Evolutionary conservation across 768 basidiomycete genomes (phyloP).

Genomic region (Agaricus blazei): DNA sequence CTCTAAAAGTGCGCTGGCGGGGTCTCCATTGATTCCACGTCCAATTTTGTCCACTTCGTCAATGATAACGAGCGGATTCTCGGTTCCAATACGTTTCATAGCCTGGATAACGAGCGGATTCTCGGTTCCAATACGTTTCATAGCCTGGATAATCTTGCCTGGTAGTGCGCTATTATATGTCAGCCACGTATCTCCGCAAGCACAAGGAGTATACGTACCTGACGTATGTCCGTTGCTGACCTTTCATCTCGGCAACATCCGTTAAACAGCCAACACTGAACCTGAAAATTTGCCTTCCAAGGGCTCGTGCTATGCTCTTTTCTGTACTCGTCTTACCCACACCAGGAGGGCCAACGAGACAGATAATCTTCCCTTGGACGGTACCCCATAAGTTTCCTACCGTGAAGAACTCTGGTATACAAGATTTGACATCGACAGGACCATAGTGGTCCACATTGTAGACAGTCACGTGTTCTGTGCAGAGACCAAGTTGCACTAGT

Average conservation of each 20-base stretch:
- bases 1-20: no score
- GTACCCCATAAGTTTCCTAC: conserved; percentile 93
- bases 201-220: no score
- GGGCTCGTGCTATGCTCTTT: no score
- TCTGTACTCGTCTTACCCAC: conserved; percentile 97
- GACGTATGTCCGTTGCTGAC: no score
- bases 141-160: conserved; percentile 94
- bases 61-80: no score
- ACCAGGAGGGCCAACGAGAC: conserved; percentile 93
- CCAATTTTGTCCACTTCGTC: no score
- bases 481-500: conserved; percentile 84
- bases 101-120: no score
- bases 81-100: conserved; percentile 84
- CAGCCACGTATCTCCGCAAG: neutral
- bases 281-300: conserved; percentile 90
- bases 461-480: conserved; percentile 67
- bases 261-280: conserved; percentile 96
- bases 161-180: conserved; percentile 79
- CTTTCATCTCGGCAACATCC: no score
- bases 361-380: conserved; percentile 96
- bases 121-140: no score
- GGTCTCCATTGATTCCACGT: no score
- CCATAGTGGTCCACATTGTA: no score
- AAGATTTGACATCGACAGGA: no score
- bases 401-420: conserved; percentile 93